Conservation (phyloP, 495 filamentous ascomycete genomes). For the Trichoderma reesei region DNA sequence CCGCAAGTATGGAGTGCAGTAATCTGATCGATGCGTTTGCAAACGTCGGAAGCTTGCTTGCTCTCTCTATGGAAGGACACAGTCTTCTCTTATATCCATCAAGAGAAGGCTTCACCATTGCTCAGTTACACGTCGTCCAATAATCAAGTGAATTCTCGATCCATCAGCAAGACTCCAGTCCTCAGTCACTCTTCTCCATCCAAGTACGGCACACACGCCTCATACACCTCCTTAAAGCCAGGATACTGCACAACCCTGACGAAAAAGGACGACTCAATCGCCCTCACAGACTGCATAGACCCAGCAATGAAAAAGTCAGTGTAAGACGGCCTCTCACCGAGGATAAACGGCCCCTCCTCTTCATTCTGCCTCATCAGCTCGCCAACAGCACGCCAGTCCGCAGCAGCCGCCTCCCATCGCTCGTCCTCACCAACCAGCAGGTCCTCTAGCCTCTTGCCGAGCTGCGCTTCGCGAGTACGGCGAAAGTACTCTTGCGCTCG, state of each 20-base stretch:
- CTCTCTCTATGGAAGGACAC: no score
- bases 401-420: background rate
- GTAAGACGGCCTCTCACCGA: background rate
- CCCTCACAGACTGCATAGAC: background rate
- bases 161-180: background rate
- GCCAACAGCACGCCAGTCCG: background rate
- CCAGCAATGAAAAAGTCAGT: background rate
- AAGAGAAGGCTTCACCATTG: no score
- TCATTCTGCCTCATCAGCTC: background rate
- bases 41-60: no score
- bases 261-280: background rate
- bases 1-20: no score
- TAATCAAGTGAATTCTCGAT: background rate
- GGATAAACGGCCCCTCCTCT: background rate
- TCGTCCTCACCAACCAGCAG: background rate
- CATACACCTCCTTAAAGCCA: background rate
- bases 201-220: background rate
- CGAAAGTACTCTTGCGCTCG: background rate
- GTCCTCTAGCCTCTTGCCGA: background rate
- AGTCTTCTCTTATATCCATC: no score
- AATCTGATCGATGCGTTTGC: no score
- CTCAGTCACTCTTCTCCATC: background rate
- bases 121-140: background rate
- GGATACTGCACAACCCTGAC: background rate
- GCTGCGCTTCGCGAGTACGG: background rate